Evolutionary conservation across 495 filamentous ascomycete species (phyloP).

Genomic region (Aspergillus steynii): DNA sequence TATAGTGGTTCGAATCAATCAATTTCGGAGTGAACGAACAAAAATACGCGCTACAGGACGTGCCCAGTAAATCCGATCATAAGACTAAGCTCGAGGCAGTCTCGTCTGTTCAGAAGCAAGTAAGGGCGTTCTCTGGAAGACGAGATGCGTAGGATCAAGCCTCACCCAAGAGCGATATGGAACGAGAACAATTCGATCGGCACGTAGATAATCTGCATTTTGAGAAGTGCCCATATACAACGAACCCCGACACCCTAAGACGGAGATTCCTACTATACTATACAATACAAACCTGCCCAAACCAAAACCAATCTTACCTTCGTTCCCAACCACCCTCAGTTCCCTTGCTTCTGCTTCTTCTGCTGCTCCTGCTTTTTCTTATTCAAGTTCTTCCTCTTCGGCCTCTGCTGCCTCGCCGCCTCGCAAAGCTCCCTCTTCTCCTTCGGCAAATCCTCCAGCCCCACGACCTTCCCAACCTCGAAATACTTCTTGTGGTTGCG

Average conservation of each 20-base stretch:
- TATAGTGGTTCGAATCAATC: constrained; percentile 37
- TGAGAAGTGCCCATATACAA: neutral
- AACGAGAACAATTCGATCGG: neutral
- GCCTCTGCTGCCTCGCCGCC: constrained; percentile 41
- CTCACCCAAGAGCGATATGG: neutral
- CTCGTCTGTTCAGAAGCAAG: neutral
- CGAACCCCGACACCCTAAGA: neutral
- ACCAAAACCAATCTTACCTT: neutral
- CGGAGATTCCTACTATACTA: neutral
- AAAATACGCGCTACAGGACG: constrained; percentile 26
- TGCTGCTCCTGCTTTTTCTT: constrained; percentile 7
- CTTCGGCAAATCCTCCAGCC: constrained; percentile 28
- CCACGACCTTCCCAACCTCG: constrained; percentile 65
- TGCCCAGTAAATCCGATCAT: constrained; percentile 28
- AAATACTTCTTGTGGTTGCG: constrained; percentile 71
- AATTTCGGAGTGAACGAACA: constrained; percentile 34
- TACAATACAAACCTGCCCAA: constrained; percentile 2
- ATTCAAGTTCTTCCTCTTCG: constrained; percentile 32
- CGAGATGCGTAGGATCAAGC: neutral
- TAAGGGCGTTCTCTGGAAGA: neutral
- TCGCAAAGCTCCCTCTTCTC: constrained; percentile 51
- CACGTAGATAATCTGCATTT: neutral
- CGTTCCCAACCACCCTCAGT: neutral
- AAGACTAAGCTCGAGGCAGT: neutral
- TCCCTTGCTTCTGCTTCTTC: constrained; percentile 5